Base-by-base conservation (phyloP, 192 early-diverging fungal genomes). In the Gigaspora rosea region DNA sequence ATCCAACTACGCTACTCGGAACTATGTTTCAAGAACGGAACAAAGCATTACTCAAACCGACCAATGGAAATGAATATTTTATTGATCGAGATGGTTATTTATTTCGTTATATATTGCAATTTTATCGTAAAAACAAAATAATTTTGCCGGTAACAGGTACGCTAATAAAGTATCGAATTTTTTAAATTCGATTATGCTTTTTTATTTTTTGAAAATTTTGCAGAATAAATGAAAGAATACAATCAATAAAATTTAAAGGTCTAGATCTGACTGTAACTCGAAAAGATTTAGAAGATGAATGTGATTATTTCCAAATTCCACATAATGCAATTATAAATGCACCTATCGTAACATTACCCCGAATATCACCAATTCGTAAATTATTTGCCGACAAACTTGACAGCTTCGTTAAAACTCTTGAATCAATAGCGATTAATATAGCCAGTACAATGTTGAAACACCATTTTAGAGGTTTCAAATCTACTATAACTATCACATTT, bases 251-350 rank as follows among this genome's bases (percentile, higher is more conserved):
- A 11, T 50, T 70, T n/a, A n/a, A 18, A 47, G n/a, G 16, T 32
- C 9, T 46, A 46, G 67, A 11, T 63, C 61, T 2, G 15, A 32
- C 0, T 4, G 33, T 70, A n/a, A 47, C 8, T 70, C 67, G 49
- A 48, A n/a, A 49, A 70, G 67, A 70, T 27, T 48, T 70, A 70
- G 47, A 50, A n/a, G 49, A 50, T 9, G 67, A 70, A 70, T 70
- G 35, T 48, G 67, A 70, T 51, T 70, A 50, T 70, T 70, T 70
- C 41, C 67, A 70, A 49, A 70, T 70, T 49, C 67, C 67, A 57
- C 12, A 6, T 6, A 2, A 15, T 22, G 16, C 33, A 63, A 7
- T 35, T 13, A 33, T 33, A 18, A 63, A 10, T 12, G 22, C 13
- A 32, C 15, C n/a, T 0, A 1, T 11, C 6, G 12, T 15, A 63